phyloP scores from a whole-genome alignment of 257 asterid genomes.

The Solanum lycopersicoides region DNA sequence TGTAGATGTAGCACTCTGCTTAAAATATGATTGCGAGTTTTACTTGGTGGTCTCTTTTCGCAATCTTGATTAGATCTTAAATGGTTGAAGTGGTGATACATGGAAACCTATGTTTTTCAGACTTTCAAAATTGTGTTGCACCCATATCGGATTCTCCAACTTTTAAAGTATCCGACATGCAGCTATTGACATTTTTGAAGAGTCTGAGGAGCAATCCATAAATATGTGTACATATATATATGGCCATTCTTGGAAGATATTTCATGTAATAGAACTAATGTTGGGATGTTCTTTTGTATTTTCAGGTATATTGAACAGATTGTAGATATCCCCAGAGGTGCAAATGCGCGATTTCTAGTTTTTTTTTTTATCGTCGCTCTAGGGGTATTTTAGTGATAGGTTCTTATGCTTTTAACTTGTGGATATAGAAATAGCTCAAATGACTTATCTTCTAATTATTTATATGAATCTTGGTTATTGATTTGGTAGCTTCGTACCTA shows the following conservation, averaged over 20 bases:
- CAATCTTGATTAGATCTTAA: not conserved
- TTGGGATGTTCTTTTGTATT: not conserved
- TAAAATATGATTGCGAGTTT: not conserved
- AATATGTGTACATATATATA: too few species aligned
- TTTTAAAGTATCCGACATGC: not conserved
- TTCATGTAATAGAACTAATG: not conserved
- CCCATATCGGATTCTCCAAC: not conserved
- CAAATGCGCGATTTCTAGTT: not conserved
- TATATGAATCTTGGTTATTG: not conserved
- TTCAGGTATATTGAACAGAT: not conserved
- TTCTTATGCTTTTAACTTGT: not conserved
- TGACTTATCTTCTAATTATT: not conserved
- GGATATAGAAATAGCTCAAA: not conserved
- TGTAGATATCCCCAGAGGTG: not conserved
- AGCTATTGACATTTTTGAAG: not conserved
- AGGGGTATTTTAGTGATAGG: not conserved
- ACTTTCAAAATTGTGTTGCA: not conserved
- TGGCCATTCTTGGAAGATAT: not conserved
- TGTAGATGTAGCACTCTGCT: not conserved
- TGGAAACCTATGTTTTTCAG: not conserved
- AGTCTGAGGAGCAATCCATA: not conserved
- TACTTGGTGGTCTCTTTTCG: not conserved
- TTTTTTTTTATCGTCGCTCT: not conserved
- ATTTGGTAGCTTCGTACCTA: not conserved
- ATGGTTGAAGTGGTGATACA: not conserved